phyloP scores from a whole-genome alignment of 169 alveolate species.

The Plasmodium coatneyi region DNA sequence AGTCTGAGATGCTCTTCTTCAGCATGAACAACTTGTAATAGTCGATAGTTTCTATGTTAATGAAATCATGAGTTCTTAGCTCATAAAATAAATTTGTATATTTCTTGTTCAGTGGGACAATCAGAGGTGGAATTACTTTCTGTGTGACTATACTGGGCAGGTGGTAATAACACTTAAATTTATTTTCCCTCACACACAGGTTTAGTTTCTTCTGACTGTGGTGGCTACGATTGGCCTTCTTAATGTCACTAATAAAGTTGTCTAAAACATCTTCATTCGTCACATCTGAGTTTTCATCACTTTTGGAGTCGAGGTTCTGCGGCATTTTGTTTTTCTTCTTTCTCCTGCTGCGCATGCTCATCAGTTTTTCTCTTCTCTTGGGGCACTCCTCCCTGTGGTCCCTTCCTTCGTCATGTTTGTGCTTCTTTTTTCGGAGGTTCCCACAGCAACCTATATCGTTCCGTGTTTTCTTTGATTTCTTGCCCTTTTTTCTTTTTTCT shows the following conservation, averaged over 20 bases:
- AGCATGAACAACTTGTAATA: constrained; percentile 46
- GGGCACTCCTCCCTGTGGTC: not conserved
- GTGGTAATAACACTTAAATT: not conserved
- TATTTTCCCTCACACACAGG: not conserved
- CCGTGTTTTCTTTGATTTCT: not conserved
- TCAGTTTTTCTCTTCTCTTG: not conserved
- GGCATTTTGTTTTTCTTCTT: constrained; percentile 17
- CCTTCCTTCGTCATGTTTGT: not conserved
- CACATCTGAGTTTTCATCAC: not conserved
- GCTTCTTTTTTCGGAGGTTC: not conserved
- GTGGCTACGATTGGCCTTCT: not conserved
- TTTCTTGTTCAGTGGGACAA: constrained; percentile 38
- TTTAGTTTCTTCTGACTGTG: not conserved
- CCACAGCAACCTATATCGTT: not conserved
- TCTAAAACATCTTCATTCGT: not conserved
- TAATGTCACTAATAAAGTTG: constrained; percentile 17
- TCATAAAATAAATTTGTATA: constrained; percentile 51
- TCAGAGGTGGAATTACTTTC: constrained; percentile 49
- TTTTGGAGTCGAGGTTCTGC: not conserved
- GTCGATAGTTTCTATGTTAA: constrained; percentile 32
- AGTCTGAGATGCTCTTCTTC: constrained; percentile 7
- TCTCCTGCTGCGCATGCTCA: not conserved
- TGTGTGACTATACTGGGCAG: constrained; percentile 56
- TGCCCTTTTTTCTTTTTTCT: constrained; percentile 1
- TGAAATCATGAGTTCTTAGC: constrained; percentile 18